These are phyloP conservation scores for Ceratobasidium sp. DNA, from an alignment of 1,284 basidiomycete species.

Conservation along the genomic window DNA sequence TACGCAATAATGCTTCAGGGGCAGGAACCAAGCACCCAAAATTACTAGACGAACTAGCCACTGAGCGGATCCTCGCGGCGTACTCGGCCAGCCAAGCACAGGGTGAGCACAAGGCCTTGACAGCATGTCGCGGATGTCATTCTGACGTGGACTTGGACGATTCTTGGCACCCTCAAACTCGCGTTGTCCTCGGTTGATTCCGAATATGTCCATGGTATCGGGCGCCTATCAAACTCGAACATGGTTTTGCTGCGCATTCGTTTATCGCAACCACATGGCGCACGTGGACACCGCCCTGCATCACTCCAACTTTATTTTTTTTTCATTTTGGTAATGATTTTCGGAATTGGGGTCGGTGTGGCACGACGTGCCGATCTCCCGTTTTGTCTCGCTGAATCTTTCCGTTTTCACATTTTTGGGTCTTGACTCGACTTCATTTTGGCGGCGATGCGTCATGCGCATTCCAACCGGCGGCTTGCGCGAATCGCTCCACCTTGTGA, in stretches of 20 bases:
- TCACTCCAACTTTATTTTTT: conserved; percentile 12
- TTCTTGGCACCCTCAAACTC: conserved; percentile 9
- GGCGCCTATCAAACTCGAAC: too few relatives aligned
- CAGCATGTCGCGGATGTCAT: not conserved
- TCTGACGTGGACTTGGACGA: not conserved
- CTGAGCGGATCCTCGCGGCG: conserved; percentile 65
- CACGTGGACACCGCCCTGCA: too few relatives aligned
- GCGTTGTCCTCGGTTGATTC: too few relatives aligned
- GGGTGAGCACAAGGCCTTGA: not conserved
- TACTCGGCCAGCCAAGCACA: conserved; percentile 44
- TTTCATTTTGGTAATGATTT: too few relatives aligned
- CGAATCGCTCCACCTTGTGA: not conserved
- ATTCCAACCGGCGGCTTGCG: not conserved
- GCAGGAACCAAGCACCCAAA: conserved; percentile 57
- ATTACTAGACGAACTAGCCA: conserved; percentile 75
- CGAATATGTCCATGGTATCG: too few relatives aligned
- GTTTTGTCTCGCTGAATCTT: too few relatives aligned
- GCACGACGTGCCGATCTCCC: too few relatives aligned
- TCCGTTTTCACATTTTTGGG: too few relatives aligned
- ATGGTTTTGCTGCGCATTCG: too few relatives aligned
- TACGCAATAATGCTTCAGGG: conserved; percentile 24
- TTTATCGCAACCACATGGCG: not conserved
- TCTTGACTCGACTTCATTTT: too few relatives aligned
- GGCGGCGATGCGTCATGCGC: not conserved
- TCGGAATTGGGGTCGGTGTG: too few relatives aligned